A percentile compares a stretch with the other conserved stretches of the same genome.
Conservation (phyloP, 208 protist genomes). For the Acanthamoeba quina region DNA sequence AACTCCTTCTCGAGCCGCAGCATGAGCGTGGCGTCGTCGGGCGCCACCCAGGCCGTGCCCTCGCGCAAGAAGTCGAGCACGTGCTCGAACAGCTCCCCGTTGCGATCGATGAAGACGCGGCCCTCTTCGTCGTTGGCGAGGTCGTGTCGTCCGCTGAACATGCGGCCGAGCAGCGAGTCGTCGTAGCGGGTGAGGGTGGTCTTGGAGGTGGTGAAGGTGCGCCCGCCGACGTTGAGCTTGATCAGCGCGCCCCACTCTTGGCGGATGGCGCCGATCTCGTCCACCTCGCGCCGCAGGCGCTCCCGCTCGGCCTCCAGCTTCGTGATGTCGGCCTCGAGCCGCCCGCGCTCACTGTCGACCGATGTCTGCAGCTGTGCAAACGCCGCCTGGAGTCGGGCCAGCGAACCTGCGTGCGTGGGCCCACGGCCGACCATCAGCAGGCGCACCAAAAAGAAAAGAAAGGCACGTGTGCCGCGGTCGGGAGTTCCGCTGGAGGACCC, state of each 20-base stretch:
- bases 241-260: background rate
- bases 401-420: background rate
- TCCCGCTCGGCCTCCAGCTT: background rate
- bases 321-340: background rate
- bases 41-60: background rate
- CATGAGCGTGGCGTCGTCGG: background rate
- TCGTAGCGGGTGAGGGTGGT: constrained; percentile 41
- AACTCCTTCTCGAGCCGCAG: background rate
- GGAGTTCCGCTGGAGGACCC: background rate
- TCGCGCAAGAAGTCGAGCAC: constrained; percentile 64
- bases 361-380: background rate
- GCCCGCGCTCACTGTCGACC: background rate
- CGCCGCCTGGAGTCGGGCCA: background rate
- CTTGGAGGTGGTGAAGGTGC: constrained; percentile 54
- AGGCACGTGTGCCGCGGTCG: too few species aligned
- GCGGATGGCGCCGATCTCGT: background rate
- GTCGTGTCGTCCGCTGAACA: constrained; percentile 65
- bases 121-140: constrained; percentile 47
- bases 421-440: too few species aligned
- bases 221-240: constrained; percentile 51
- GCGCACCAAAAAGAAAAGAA: too few species aligned
- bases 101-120: constrained; percentile 46
- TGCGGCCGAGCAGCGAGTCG: constrained; percentile 63
- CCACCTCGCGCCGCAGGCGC: constrained; percentile 24
- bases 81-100: constrained; percentile 51